Conservation (phyloP, 2,329 filamentous ascomycete genomes). For the Aspergillus tubingensis region DNA sequence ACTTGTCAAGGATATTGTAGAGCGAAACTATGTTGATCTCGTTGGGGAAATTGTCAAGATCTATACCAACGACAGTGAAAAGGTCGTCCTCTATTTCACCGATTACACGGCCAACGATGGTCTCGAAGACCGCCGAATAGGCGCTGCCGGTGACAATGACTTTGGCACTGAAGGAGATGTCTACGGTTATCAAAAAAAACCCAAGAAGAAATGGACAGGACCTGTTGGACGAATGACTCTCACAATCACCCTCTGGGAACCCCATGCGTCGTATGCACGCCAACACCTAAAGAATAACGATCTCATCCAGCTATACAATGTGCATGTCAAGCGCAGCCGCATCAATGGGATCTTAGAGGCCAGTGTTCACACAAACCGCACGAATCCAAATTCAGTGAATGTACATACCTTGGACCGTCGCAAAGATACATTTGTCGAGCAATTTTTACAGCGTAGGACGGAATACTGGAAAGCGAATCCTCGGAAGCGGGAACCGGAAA, state of each 20-base stretch:
- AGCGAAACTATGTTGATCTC: conserved; percentile 65
- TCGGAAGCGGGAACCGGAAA: conserved; percentile 33
- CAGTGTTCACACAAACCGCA: conserved; percentile 64
- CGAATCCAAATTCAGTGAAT: conserved; percentile 56
- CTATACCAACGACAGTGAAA: conserved; percentile 48
- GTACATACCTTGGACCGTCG: conserved; percentile 56
- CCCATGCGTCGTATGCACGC: conserved; percentile 63
- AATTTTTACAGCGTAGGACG: conserved; percentile 64
- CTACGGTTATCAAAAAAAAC: conserved; percentile 54
- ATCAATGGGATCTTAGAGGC: conserved; percentile 67
- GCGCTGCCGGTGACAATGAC: conserved; percentile 26
- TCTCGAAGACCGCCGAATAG: conserved; percentile 60
- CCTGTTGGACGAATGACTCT: conserved; percentile 73
- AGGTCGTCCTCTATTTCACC: conserved; percentile 69
- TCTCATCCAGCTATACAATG: conserved; percentile 69
- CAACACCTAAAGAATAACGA: conserved; percentile 58
- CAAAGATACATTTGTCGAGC: conserved; percentile 53
- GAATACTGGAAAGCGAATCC: conserved; percentile 59
- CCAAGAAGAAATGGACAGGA: conserved; percentile 62
- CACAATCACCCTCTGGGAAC: conserved; percentile 69
- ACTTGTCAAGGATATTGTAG: conserved; percentile 64
- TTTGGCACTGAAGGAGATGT: conserved; percentile 54
- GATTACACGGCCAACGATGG: conserved; percentile 75
- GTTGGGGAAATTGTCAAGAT: conserved; percentile 70
- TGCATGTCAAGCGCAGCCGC: conserved; percentile 65